Evolutionary conservation across 2,329 filamentous ascomycete genomes (phyloP), one percentile per base, ranked within the genome.

Genomic region (Microcyclospora pomicola): DNA sequence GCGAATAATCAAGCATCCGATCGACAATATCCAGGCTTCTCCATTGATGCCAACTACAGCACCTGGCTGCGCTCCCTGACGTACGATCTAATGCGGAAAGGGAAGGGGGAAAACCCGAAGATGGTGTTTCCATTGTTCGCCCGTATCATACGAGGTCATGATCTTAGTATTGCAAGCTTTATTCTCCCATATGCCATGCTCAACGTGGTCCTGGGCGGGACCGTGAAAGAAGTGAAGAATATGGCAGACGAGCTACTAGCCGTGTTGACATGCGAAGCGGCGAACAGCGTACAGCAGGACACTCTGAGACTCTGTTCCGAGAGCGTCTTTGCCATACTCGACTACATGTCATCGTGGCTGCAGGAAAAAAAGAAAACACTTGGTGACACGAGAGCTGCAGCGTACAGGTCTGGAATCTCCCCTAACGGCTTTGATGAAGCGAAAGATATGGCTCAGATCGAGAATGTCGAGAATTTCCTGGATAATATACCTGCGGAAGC

Each of bases 341-440:
- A 98, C 58, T 96, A 98, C 57, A 73, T 88, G 43, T 86, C 85
- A 53, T 73, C 80, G 46, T 98, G 88, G 86, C 65, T 92, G 15
- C 85, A 94, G 50, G 75, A 80, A 38, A 92, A 84, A 57, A 74
- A 75, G 58, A 68, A 71, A 58, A 43, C 54, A 40, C 49, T 68
- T 1, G 50, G 56, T 5, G 61, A 64, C 12, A 58, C 55, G 11
- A 55, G 62, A 28, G 46, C 52, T 10, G 58, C 60, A 41, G 64
- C 64, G n/a, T 57, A 60, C 13, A 60, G 65, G 40, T 63, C 62
- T 12, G 64, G 64, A 3, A 51, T 57, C 15, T 60, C 63, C 3
- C 58, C 62, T 2, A 55, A 54, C 4, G 62, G 63, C 36, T 68
- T 73, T 36, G 68, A 73, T 13, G 66, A 67, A 35, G 67, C 66